A percentile compares a stretch with the other conserved stretches of the same genome.
Conservation (phyloP, 164 flowering plant species). For the grape (Vitis vinifera) region DNA sequence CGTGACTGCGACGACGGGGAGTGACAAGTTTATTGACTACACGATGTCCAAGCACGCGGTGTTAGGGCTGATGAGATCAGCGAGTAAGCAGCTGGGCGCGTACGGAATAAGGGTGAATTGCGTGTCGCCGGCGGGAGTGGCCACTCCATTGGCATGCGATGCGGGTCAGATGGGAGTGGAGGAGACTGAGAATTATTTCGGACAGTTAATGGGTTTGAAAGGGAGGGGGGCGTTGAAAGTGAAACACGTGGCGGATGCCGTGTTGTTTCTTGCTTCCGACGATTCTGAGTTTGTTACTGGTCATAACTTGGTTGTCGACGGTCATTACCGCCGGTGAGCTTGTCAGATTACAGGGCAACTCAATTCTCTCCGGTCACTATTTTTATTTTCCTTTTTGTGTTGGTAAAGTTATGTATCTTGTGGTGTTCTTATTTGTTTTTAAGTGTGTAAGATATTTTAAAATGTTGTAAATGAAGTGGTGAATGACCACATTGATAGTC, state of each 20-base stretch:
- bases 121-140: constrained; percentile 43
- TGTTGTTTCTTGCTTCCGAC: constrained; percentile 10
- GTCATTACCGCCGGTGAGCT: not conserved
- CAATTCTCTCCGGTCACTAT: no score
- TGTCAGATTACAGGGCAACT: no score
- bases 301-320: constrained; percentile 9
- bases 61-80: constrained; percentile 43
- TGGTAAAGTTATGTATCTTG: no score
- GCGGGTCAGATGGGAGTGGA: constrained; percentile 3
- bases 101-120: constrained; percentile 52
- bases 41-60: constrained; percentile 54
- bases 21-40: constrained; percentile 22
- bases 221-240: not conserved
- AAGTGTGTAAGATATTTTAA: no score
- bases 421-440: no score
- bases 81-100: constrained; percentile 40
- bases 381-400: no score
- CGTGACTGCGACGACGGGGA: constrained; percentile 23
- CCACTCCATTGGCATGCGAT: constrained; percentile 29
- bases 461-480: no score
- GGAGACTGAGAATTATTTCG: constrained; percentile 21
- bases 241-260: constrained; percentile 8
- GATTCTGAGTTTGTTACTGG: constrained; percentile 10
- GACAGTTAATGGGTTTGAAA: constrained; percentile 1
- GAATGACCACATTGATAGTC: no score